These are phyloP conservation scores for Chamaenerion angustifolium DNA, from an alignment of 345 rosid genomes.

Conservation along the genomic window DNA sequence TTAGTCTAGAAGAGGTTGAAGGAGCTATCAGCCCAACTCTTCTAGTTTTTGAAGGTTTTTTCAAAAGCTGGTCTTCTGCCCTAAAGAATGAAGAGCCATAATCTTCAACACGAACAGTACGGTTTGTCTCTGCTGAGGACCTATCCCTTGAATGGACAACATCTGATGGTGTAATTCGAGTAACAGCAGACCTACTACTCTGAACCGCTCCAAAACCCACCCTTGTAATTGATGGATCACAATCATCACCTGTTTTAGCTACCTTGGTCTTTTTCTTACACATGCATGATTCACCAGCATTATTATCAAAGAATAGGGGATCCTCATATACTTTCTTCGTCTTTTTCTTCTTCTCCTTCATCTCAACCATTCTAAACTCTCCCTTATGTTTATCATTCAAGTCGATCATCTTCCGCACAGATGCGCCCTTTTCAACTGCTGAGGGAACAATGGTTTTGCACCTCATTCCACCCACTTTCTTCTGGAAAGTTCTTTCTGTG, in stretches of 20 bases:
- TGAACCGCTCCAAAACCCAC: not conserved
- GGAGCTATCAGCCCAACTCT: not conserved
- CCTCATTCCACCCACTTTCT: constrained; percentile 10
- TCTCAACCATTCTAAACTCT: too few species aligned
- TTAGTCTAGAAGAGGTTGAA: not conserved
- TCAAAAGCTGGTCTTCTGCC: constrained; percentile 5
- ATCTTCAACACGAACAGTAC: too few species aligned
- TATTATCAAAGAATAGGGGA: too few species aligned
- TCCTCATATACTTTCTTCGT: too few species aligned
- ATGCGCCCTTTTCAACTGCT: constrained; percentile 13
- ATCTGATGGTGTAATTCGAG: too few species aligned
- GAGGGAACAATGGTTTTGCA: constrained; percentile 13
- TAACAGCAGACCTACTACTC: constrained; percentile 7
- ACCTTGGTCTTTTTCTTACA: constrained; percentile 41
- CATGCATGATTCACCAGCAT: constrained; percentile 9
- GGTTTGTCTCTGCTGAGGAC: too few species aligned
- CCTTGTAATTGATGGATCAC: constrained; percentile 14
- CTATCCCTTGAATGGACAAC: too few species aligned
- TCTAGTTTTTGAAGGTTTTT: not conserved
- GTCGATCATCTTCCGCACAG: not conserved
- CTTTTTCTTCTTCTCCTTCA: too few species aligned
- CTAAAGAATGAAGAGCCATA: not conserved
- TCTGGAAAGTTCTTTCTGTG: constrained; percentile 18
- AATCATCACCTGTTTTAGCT: constrained; percentile 18
- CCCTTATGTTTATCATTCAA: too few species aligned